These are phyloP conservation scores for Cryptococcus sp. DNA, from an alignment of 1,284 basidiomycete genomes.

Conservation along the genomic window DNA sequence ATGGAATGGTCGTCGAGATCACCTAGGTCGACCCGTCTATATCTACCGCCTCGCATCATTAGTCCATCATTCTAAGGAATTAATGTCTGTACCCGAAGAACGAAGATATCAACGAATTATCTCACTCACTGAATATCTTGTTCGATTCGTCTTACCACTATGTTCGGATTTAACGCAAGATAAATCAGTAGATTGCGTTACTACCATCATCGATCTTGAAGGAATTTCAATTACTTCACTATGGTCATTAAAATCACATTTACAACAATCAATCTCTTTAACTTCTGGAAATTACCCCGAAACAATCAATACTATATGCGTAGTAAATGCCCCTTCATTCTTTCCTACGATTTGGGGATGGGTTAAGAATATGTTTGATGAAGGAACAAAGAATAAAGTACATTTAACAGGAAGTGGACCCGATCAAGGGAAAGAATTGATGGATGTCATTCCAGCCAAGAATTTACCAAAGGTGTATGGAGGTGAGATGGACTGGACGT, in stretches of 20 bases:
- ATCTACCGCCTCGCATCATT: constrained; percentile 12
- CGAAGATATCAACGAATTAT: constrained; percentile 12
- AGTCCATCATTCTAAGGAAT: constrained; percentile 1
- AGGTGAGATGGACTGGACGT: constrained; percentile 9
- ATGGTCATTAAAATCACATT: constrained; percentile 16
- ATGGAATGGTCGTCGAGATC: constrained; percentile 17
- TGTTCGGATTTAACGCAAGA: constrained; percentile 11
- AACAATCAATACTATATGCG: constrained; percentile 19
- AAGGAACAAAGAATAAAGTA: constrained; percentile 16
- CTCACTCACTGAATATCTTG: constrained; percentile 17
- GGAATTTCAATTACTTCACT: constrained; percentile 15
- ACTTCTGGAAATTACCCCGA: constrained; percentile 20
- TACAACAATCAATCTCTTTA: constrained; percentile 15
- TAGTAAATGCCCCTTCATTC: constrained; percentile 21
- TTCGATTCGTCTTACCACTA: constrained; percentile 13
- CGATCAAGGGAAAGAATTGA: constrained; percentile 9
- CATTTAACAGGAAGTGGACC: constrained; percentile 3
- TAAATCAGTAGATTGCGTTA: constrained; percentile 9
- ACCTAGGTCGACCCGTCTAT: constrained; percentile 18
- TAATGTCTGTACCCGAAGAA: not conserved
- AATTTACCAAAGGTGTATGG: constrained; percentile 18
- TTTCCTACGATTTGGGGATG: constrained; percentile 20
- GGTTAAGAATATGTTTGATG: constrained; percentile 19
- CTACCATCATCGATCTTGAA: constrained; percentile 19
- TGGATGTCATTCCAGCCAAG: constrained; percentile 10